Base-by-base conservation (phyloP, 2,329 filamentous ascomycete genomes). In the Epichloe coenophiala region DNA sequence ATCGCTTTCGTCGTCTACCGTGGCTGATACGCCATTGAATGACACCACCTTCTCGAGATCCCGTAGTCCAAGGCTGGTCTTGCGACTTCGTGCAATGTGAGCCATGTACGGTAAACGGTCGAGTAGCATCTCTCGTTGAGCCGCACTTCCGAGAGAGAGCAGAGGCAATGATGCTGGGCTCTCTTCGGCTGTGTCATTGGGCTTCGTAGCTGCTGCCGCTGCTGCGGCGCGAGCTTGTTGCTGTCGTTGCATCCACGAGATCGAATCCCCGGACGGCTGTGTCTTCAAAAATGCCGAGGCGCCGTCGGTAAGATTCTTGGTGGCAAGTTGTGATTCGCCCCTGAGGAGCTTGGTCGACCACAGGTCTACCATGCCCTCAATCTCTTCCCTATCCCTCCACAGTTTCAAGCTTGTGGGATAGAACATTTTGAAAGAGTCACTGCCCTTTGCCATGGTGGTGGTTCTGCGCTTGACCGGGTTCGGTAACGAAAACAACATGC, bases 31-130 rank as follows among this genome's bases (percentile, higher is more conserved):
- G 13, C 80, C 81, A 5, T 74, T 75, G 58, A 89, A 86, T 2
- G 75, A 75, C 0, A 83, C 83, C 7, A 94, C 76, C 59, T 77
- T 83, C 50, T 84, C 80, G 8, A 90, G 72, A 19, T 84, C 79
- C 47, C 71, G 72, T 2, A 76, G 66, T n/a, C 69, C 66, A 53
- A 70, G 60, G 59, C 64, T 54, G 57, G 66, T 63, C 56, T 67
- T 69, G 55, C 67, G 61, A 35, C 67, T 61, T 15, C 74, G 70
- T 2, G 69, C 65, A 60, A 96, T 86, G 47, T 79, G 75, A 1
- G 83, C 75, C 73, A 93, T 81, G 65, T 95, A 97, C 0, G 93
- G 93, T 0, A 98, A 74, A 9, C 88, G 81, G 56, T 97, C 88
- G 23, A 96, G 77, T 0, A 96, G 67, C 71, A 93, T 76, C 64